phyloP scores from a whole-genome alignment of 495 filamentous ascomycete species.

The Podospora australis region DNA sequence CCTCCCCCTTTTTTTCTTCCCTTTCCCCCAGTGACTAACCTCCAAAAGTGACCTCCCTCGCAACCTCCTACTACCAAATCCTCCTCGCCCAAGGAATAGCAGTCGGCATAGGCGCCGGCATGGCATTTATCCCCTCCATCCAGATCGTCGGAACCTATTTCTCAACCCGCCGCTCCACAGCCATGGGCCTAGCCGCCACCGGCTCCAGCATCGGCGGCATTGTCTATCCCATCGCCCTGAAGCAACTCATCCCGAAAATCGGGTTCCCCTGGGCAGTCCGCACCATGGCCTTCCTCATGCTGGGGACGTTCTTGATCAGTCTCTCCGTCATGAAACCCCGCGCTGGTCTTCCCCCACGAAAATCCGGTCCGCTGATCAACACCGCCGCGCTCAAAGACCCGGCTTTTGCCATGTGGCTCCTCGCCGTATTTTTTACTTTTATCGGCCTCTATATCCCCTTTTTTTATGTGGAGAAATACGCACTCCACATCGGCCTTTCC shows the following conservation, averaged over 20 bases:
- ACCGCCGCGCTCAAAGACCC: too few relatives aligned
- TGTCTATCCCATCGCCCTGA: slow-evolving; percentile 58
- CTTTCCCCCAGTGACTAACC: too few relatives aligned
- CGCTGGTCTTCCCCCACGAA: too few relatives aligned
- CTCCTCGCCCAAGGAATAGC: slow-evolving; percentile 52
- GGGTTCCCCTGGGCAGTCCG: slow-evolving; percentile 65
- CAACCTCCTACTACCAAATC: slow-evolving; percentile 57
- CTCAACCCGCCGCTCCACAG: slow-evolving; percentile 53
- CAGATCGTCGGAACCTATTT: slow-evolving; percentile 46
- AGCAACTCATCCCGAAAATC: slow-evolving; percentile 46
- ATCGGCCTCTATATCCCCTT: too few relatives aligned
- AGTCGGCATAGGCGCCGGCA: slow-evolving; percentile 43
- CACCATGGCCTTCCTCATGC: slow-evolving; percentile 55
- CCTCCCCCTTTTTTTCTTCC: too few relatives aligned
- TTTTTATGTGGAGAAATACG: too few relatives aligned
- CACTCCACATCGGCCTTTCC: too few relatives aligned
- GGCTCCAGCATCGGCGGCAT: slow-evolving; percentile 58
- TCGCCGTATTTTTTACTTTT: too few relatives aligned
- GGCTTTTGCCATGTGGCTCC: too few relatives aligned
- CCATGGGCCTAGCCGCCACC: slow-evolving; percentile 54
- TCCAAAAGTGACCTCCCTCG: slow-evolving; percentile 59
- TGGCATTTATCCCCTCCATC: slow-evolving; percentile 2
- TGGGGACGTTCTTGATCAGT: too few relatives aligned
- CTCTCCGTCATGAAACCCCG: too few relatives aligned
- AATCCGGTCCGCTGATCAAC: too few relatives aligned